phyloP scores from a whole-genome alignment of 2,329 filamentous ascomycete species.

The Helminthosporium solani region DNA sequence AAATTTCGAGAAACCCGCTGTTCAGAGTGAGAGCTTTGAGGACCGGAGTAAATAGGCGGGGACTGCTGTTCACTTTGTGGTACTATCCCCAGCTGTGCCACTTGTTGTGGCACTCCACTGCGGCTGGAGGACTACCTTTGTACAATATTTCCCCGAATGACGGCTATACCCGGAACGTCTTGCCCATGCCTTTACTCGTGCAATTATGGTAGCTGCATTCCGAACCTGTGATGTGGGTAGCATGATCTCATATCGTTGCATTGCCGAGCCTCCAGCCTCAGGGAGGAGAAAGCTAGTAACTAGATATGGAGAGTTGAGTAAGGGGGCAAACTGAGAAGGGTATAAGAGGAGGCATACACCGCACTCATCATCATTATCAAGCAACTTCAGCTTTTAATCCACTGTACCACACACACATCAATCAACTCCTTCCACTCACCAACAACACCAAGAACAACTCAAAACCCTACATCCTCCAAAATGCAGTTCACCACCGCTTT shows the following conservation, averaged over 20 bases:
- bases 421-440: conserved; percentile 5
- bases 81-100: background rate
- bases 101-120: background rate
- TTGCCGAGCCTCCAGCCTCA: conserved; percentile 16
- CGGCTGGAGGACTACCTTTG: background rate
- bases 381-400: too few species aligned
- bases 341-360: conserved; percentile 13
- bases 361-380: too few species aligned
- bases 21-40: too few species aligned
- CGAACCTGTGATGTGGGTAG: too few species aligned
- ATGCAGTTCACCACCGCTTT: conserved; percentile 36
- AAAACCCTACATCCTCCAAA: conserved; percentile 14
- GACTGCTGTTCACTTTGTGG: background rate
- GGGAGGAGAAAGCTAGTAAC: conserved; percentile 2
- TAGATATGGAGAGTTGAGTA: background rate
- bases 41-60: background rate
- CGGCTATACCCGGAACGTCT: too few species aligned
- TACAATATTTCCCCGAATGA: too few species aligned
- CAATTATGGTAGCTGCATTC: too few species aligned
- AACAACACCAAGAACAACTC: conserved; percentile 23
- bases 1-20: background rate
- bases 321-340: conserved; percentile 1
- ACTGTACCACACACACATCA: too few species aligned
- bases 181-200: too few species aligned
- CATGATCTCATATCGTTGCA: conserved; percentile 24